Percentiles rank a stretch among this genome's conserved stretches.
phyloP scores from a whole-genome alignment of 495 filamentous ascomycete species.

The Aspergillus bridgeri region DNA sequence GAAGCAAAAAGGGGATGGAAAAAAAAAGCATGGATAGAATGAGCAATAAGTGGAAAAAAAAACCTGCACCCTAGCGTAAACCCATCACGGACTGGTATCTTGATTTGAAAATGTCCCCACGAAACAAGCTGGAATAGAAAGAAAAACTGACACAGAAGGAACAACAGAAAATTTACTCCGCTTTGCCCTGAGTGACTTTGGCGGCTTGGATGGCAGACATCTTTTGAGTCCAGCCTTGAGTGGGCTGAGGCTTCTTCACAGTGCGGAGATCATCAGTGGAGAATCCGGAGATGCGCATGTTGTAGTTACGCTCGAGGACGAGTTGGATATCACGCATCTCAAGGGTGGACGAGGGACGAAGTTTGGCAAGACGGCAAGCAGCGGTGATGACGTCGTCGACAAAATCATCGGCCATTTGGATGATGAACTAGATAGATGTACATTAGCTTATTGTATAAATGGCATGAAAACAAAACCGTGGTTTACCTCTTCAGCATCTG shows the following conservation, averaged over 20 bases:
- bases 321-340: slow-evolving; percentile 94
- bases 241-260: slow-evolving; percentile 85
- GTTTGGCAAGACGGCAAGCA: slow-evolving; percentile 88
- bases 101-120: not conserved
- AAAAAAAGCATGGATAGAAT: not conserved
- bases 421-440: slow-evolving; percentile 59
- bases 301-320: slow-evolving; percentile 93
- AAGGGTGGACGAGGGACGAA: slow-evolving; percentile 80
- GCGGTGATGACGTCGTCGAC: slow-evolving; percentile 83
- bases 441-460: slow-evolving; percentile 14
- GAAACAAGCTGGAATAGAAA: not conserved
- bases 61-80: not conserved
- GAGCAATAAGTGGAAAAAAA: slow-evolving; percentile 5
- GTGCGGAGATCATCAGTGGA: slow-evolving; percentile 90
- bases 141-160: not conserved
- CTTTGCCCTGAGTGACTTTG: slow-evolving; percentile 59
- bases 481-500: slow-evolving; percentile 91
- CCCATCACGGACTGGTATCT: not conserved
- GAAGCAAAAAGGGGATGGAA: too few relatives aligned
- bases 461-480: slow-evolving; percentile 1
- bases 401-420: slow-evolving; percentile 89
- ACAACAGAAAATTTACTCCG: slow-evolving; percentile 26
- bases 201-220: slow-evolving; percentile 93
- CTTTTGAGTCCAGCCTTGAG: slow-evolving; percentile 85
- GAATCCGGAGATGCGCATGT: slow-evolving; percentile 95